Base-by-base conservation (phyloP, 2,329 filamentous ascomycete species). In the Hypoxylon sp. region DNA sequence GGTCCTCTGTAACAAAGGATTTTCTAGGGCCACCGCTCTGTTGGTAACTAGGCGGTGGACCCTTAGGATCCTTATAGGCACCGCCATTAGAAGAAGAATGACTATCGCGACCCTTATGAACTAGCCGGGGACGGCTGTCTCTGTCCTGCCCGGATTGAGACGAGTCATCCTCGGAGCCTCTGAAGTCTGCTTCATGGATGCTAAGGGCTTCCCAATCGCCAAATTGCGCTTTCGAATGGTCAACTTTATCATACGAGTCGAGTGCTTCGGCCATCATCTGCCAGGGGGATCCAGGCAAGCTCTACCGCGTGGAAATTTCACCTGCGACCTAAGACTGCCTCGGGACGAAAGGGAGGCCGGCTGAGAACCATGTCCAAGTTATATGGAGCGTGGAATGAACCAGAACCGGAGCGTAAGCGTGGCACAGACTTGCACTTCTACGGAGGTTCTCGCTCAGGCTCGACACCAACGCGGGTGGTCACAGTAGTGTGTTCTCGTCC, bases 401-500 rank as follows among this genome's bases (percentile, higher is more conserved):
- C 20, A 30, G 17, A 22, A 44, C 24, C 24, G 34, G 26, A 43
- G 6, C n/a, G 24, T 30, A 55, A 30, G 20, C 43, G 20, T 34
- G 44, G 4, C n/a, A 41, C 37, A 41, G 37, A 48, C 24, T 22
- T 24, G 39, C 24, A 22, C 46, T 39, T 48, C 28, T n/a, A 54
- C 28, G 19, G 19, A 24, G 39, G 13, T 53, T 17, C 39, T 59
- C 19, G 22, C 28, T 22, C 49, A 43, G 50, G n/a, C 43, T 56
- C 54, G 49, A 26, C n/a, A 34, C 48, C 26, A 47, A 47, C 26
- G 43, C 65, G 65, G 62, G 53, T 63, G 52, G 54, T 56, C 37
- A 60, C 62, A 60, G 56, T 48, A 46, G 30, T 34, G 39, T 7
- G 53, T 63, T 65, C 54, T 65, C 62, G 62, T 59, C 41, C 54